Evolutionary conservation across 495 filamentous ascomycete species (phyloP), one percentile per base, ranked within the genome.

Genomic region (Cercophora samala): DNA sequence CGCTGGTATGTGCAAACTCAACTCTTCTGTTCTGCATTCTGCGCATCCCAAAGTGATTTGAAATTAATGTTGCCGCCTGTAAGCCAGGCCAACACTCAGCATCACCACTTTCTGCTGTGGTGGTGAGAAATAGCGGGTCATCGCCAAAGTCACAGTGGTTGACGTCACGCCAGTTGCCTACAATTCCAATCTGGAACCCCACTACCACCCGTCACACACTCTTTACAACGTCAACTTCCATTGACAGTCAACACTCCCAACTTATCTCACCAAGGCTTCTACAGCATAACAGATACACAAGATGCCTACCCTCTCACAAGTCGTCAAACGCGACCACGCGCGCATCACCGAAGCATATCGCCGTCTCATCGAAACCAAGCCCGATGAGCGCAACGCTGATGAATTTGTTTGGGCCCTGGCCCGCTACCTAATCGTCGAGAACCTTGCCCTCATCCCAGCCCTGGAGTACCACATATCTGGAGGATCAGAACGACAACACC

Each of bases 241-340:
- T 9, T 15, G 17, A 21, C 17, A 4, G 4, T 54, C 19, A 21
- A 4, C 4, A 54, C 3, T 54, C 17, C 17, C 53, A 23, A 2
- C 26, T 19, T 4, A 46, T 9, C 25, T 29, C 26, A 62, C 5
- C 24, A 62, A 17, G 46, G 8, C 25, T 46, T 62, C 60, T 19
- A 3, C 24, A 46, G 22, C 13, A 26, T 21, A 56, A 56, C n/a
- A 21, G 21, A 21, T 8, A 58, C 5, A 58, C 62, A 74, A 53
- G 17, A 76, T 76, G 74, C 60, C 73, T 1, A 70, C 59, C 5
- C 68, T 76, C 15, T 76, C 74, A n/a, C 64, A 74, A 55, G 67
- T 58, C 11, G 69, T 76, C 60, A 68, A 70, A 21, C 54, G 59
- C 4, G 74, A 76, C 64, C 73, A 75, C 6, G 58, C 53, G 22